Evolutionary conservation across 352 stramenopile species (phyloP), one percentile per base, ranked within the genome.

Genomic region (Phytophthora chlamydospora): DNA sequence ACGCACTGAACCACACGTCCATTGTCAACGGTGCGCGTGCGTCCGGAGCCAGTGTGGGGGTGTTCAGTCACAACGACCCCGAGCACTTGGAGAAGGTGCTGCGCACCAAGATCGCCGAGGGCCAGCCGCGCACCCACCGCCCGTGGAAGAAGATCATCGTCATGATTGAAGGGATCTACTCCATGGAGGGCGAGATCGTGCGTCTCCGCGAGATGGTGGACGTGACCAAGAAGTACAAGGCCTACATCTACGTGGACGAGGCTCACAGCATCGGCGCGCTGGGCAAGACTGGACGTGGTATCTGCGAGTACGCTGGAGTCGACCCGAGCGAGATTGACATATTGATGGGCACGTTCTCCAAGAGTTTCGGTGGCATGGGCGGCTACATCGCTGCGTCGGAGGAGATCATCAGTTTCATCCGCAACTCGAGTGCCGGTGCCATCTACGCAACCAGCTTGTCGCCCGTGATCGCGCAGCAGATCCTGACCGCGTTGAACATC

Each of bases 331-430:
- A 99, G 73, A 90, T 99, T 41, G 97, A 99, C 67, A 90, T 99
- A 36, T 78, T 99, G 58, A 99, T 99, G 98, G 98, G 97, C 16
- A 99, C 98, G 16, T 99, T 99, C 73, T 99, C 96, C 11, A 99
- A 99, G 85, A 92, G 85, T 56, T 99, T 99, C 72, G 97, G 96
- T 35, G 96, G 85, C 14, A 99, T 99, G 95, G 97, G 97, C 33
- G 97, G 98, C 29, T 99, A 99, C 83, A 96, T 99, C 60, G 97
- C 96, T 0, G 93, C 80, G 0, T 91, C 78, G 2, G 72, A 93
- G 36, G 83, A 93, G 27, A 83, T 95, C 53, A 85, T 93, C 42
- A 66, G 43, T 11, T 80, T 84, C 44, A 75, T 91, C 6, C 75
- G 75, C 17, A 80, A 70, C 32, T 78, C 77, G 13, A 89, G 79